Evolutionary conservation across 352 stramenopile genomes (phyloP), one percentile per base, ranked within the genome.

Genomic region (Phytopythium chamaehyphon): DNA sequence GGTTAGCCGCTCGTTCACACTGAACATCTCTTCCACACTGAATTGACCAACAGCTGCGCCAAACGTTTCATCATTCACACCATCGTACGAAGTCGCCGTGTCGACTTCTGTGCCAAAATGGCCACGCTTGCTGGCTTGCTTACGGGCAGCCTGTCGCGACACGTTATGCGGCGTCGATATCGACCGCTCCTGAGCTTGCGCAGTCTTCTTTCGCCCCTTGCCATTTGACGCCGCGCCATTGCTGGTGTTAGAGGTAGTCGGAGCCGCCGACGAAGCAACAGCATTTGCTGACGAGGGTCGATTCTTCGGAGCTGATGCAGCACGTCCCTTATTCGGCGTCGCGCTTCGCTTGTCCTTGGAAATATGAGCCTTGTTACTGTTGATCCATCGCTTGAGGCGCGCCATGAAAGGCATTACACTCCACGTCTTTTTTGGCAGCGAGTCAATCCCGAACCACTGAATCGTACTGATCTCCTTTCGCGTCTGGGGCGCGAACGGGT

Each of bases 21-120:
- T 84, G 61, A 98, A 98, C 94, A 98, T 98, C 26, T 98, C 94
- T 57, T 97, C 89, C 42, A 97, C 94, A 47, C 91, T 92, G 65
- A 93, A 90, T 1, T 73, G 61, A 37, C 88, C 81, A 45, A 79
- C 79, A 5, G 67, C 70, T 7, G 69, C 65, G n/a, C 87, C 86
- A 22, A 98, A 89, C 10, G 90, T 96, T 44, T 95, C 76, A 53
- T 76, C 66, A 45, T 97, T 94, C 26, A 98, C 67, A n/a, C 76
- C 71, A 60, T 97, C 86, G 24, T 78, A 86, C 1, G 83, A 90
- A 48, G 83, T 93, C 12, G 69, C 62, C 19, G 73, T 90, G 56
- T 94, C 71, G 47, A 77, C 79, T 59, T 93, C 83, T 0, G 84
- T 95, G 40, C 84, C 84, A 55, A 95, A 95, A 50, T 95, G 85